Evolutionary conservation across 2,329 filamentous ascomycete species (phyloP).

Genomic region (Dactylellina drechsleri): DNA sequence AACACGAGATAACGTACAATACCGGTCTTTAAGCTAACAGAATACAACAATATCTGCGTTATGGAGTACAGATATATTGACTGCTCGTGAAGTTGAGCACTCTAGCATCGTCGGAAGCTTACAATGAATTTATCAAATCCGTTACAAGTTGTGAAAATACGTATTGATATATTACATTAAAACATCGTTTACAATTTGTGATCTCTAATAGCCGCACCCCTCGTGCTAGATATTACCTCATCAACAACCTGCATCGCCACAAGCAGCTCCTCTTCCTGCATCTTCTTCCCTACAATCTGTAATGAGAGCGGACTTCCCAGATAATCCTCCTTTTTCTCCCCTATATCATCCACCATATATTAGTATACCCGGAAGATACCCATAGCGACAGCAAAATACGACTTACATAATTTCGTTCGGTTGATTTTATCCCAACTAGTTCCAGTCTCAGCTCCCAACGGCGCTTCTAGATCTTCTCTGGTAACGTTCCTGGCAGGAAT

Average conservation of each 20-base stretch:
- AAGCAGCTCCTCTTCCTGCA: constrained; percentile 68
- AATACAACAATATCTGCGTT: too few relatives aligned
- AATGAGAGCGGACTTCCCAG: constrained; percentile 66
- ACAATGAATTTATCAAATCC: too few relatives aligned
- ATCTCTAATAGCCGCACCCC: constrained; percentile 46
- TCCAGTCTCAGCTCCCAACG: constrained; percentile 39
- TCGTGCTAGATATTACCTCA: constrained; percentile 57
- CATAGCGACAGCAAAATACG: too few relatives aligned
- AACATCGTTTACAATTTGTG: constrained; percentile 38
- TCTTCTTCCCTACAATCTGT: constrained; percentile 67
- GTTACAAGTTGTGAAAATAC: too few relatives aligned
- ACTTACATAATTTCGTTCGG: constrained; percentile 49
- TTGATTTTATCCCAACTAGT: constrained; percentile 48
- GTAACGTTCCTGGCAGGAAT: constrained; percentile 42
- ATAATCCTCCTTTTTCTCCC: constrained; percentile 64
- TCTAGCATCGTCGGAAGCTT: not conserved
- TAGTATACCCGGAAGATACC: not conserved
- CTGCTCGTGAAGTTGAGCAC: too few relatives aligned
- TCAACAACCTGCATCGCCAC: constrained; percentile 60
- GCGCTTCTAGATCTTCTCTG: constrained; percentile 40
- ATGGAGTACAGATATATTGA: too few relatives aligned
- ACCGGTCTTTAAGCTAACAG: too few relatives aligned
- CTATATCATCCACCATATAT: constrained; percentile 32
- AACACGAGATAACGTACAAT: too few relatives aligned
- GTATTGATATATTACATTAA: constrained; percentile 1